phyloP scores from a whole-genome alignment of 2,329 filamentous ascomycete genomes.

The Ophiostoma piceae region DNA sequence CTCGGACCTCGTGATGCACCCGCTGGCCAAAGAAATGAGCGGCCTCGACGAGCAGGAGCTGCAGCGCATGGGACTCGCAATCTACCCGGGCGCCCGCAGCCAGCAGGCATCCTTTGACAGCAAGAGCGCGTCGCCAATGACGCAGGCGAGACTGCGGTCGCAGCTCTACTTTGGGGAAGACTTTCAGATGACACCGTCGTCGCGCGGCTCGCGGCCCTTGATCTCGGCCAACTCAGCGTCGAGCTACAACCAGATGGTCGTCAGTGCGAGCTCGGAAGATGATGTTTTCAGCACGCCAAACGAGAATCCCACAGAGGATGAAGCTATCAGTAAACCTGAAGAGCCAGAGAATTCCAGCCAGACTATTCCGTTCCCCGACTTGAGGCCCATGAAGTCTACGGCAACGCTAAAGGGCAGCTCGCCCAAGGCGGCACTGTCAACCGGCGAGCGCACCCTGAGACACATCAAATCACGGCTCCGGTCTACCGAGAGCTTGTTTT shows the following conservation, averaged over 20 bases:
- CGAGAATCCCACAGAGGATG: too few species aligned
- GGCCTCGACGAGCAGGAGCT: conserved; percentile 17
- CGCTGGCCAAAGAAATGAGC: conserved; percentile 15
- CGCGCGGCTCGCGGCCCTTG: neutral
- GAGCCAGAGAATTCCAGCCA: too few species aligned
- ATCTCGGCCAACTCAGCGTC: neutral
- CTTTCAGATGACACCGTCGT: neutral
- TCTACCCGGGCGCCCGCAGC: neutral
- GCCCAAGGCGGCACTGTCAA: neutral
- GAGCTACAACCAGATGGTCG: neutral
- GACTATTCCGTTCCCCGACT: neutral
- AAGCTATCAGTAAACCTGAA: too few species aligned
- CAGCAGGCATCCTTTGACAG: conserved; percentile 16
- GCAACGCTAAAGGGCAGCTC: neutral
- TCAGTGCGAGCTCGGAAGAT: conserved; percentile 16
- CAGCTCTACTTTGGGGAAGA: conserved; percentile 15
- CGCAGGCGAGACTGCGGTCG: neutral
- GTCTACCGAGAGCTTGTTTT: conserved; percentile 26
- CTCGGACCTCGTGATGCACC: conserved; percentile 20
- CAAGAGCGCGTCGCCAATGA: neutral
- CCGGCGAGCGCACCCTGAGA: conserved; percentile 16
- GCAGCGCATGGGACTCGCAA: conserved; percentile 18
- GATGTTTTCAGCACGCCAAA: conserved; percentile 18
- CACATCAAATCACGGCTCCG: conserved; percentile 24
- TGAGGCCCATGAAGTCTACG: conserved; percentile 21